Base-by-base conservation (phyloP, 2,329 filamentous ascomycete species). In the Ophiostoma perfectum region DNA sequence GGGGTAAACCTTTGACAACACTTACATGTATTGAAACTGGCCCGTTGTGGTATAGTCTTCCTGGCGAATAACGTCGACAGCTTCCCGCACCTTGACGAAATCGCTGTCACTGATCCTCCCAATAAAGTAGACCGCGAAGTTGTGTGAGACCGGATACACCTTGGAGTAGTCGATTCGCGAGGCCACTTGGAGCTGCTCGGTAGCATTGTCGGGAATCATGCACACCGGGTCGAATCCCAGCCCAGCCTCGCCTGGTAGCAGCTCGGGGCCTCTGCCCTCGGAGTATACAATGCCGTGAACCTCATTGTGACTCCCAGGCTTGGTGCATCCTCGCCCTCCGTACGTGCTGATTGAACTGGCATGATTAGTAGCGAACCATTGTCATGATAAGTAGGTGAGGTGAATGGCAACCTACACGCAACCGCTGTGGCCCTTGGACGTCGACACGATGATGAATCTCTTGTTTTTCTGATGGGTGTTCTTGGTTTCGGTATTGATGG, bases 81-180 rank as follows among this genome's bases (percentile, higher is more conserved):
- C 64, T 3, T 18, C 44, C n/a, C 14, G 27, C 0, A 66, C 36
- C 2, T 2, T 18, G 8, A 12, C 4, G 3, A 45, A 11, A 4
- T 68, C 49, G 14, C n/a, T 6, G 3, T 27, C 44, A 2, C 11
- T 38, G 27, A 66, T 64, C 7, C 38, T 11, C n/a, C 85, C 85
- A 66, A 87, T 82, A 72, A 87, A 86, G 72, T 82, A 79, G n/a
- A 87, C 83, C 63, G 79, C 81, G 72, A 82, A 77, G 72, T 87
- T 87, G 75, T 87, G 85, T 74, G 86, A 83, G 39, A 87, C 78
- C 3, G 83, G 84, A 41, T 81, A 78, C 5, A 84, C 76, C 71
- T 86, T 86, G 5, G 83, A 81, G 74, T 86, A 87, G 75, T 87
- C 86, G 71, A 86, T 80, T 5, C 85, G 81, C 12, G 85, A 87